Evolutionary conservation across 257 asterid genomes (phyloP).

Genomic region (Thymus mandschuricus): DNA sequence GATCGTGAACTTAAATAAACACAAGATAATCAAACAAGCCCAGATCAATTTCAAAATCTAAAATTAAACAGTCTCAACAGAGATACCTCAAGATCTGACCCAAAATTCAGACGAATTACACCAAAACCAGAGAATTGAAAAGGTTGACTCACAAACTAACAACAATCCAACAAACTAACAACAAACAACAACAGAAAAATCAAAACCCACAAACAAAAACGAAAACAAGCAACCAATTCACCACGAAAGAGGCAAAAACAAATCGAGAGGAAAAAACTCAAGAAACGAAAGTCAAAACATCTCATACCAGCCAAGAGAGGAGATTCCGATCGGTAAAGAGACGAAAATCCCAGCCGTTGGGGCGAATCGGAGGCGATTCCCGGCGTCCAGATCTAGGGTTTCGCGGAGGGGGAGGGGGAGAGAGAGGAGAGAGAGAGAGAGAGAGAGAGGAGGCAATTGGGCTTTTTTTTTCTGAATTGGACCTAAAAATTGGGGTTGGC

Average conservation of each 20-base stretch:
- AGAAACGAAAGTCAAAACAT: neutral
- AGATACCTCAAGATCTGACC: neutral
- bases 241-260: neutral
- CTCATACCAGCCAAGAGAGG: conserved; percentile 27
- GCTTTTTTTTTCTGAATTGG: conserved; percentile 64
- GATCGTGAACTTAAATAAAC: conserved; percentile 19
- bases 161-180: neutral
- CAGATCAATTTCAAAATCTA: neutral
- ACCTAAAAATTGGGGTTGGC: conserved; percentile 50
- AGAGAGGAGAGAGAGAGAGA: conserved; percentile 48
- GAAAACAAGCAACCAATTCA: neutral
- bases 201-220: neutral
- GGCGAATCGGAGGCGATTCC: conserved; percentile 36
- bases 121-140: neutral
- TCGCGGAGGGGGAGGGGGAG: conserved; percentile 39
- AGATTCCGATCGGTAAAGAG: conserved; percentile 22
- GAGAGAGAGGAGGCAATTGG: conserved; percentile 70
- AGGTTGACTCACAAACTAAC: neutral
- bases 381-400: conserved; percentile 73
- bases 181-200: neutral
- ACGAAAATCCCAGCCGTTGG: conserved; percentile 10
- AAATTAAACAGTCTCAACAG: neutral
- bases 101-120: neutral
- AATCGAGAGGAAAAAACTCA: conserved; percentile 9
- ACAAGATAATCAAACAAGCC: neutral